A percentile compares a stretch with the other conserved stretches of the same genome.
These are phyloP conservation scores for Plasmopara halstedii DNA, from an alignment of 352 stramenopile species.

Conservation along the genomic window DNA sequence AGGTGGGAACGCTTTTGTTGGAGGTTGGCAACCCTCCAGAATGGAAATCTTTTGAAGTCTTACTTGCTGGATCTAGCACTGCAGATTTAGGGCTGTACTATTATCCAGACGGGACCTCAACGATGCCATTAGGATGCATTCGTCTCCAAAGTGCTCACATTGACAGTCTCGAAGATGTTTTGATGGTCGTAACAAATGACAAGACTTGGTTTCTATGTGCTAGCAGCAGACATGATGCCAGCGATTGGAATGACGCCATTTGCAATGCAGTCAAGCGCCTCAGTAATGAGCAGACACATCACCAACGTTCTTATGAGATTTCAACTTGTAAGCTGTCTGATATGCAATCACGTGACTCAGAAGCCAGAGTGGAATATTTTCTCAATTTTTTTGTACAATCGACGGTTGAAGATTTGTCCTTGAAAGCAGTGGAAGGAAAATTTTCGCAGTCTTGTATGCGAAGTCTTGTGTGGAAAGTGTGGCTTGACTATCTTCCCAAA, in stretches of 20 bases:
- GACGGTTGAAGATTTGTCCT: slow-evolving; percentile 33
- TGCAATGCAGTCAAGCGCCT: slow-evolving; percentile 49
- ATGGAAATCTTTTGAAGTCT: slow-evolving; percentile 58
- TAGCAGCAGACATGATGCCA: slow-evolving; percentile 41
- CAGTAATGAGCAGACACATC: slow-evolving; percentile 6
- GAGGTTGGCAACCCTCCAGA: slow-evolving; percentile 43
- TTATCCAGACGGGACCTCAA: slow-evolving; percentile 36
- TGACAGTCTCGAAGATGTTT: slow-evolving; percentile 60
- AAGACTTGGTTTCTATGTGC: slow-evolving; percentile 80
- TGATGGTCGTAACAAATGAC: slow-evolving; percentile 70
- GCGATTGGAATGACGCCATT: slow-evolving; percentile 57
- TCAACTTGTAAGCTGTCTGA: slow-evolving; percentile 42
- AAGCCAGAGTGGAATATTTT: slow-evolving; percentile 57
- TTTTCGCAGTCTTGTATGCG: slow-evolving; percentile 70
- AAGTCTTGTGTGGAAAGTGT: slow-evolving; percentile 63
- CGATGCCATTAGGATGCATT: slow-evolving; percentile 40
- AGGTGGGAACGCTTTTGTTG: slow-evolving; percentile 42
- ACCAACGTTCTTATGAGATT: slow-evolving; percentile 33
- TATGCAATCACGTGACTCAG: slow-evolving; percentile 49
- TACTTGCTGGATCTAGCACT: slow-evolving; percentile 45
- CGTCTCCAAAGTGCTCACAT: slow-evolving; percentile 55
- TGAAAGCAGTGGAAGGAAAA: slow-evolving; percentile 51
- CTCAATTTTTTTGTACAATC: slow-evolving; percentile 63
- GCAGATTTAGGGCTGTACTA: slow-evolving; percentile 64
- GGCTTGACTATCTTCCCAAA: slow-evolving; percentile 46